Base-by-base conservation (phyloP, 2,329 filamentous ascomycete genomes). In the Stemphylium vesicarium region DNA sequence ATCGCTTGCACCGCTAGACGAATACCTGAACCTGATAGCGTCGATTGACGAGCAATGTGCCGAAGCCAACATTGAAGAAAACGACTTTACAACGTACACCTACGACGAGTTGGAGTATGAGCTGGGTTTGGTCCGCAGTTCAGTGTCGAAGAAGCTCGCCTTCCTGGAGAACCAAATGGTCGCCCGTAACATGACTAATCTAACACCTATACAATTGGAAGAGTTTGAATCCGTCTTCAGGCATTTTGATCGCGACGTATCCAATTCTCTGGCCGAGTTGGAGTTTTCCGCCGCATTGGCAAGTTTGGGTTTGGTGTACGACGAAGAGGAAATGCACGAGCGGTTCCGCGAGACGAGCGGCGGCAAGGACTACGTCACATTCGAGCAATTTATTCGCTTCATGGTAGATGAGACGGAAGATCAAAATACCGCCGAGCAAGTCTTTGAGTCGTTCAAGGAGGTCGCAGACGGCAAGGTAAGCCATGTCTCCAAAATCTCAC, bases 381-480 rank as follows among this genome's bases (percentile, higher is more conserved):
- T 99, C 72, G 95, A 99, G 79, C 94, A 98, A 77, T 99, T 99
- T 73, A 99, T 99, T 74, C 88, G 91, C 35, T 99, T 99, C 82
- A 99, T 99, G 95, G 95, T 99, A 42, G 92, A 96, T 66, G 95
- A 97, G 44, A 99, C 95, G 11, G 95, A 99, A 78, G 95, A 99
- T 73, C 95, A 99, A 79, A 97, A 99, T 75, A 97, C 93, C 4
- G 95, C 95, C 11, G 95, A 98, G 77, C 95, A 99, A 76, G 95
- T 99, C 4, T 98, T 95, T 81, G 94, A 99, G 79, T 96, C 90
- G 61, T 99, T 99, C 85, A 87, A 88, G 53, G 95, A 99, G 78
- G 95, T 99, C 40, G 95, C 95, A 15, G 95, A 99, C 79, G 95
- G 95, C 63, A 99, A 99, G 80, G 83, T 85, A 74, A 64, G 80